Base-by-base conservation (phyloP, 2,329 filamentous ascomycete genomes). In the Catunica adiposa region DNA sequence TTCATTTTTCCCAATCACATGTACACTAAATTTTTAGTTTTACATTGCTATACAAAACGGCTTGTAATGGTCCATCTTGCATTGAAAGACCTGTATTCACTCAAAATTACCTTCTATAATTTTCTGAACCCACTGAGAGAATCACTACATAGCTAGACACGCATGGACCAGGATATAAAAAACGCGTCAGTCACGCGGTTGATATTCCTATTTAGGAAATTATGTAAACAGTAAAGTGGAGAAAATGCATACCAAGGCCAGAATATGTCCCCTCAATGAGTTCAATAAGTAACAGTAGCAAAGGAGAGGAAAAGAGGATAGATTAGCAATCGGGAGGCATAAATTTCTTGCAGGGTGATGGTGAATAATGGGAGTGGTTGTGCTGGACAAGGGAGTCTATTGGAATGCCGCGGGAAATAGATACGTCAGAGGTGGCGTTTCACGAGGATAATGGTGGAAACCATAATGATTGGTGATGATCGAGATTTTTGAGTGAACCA, bases 161-260 rank as follows among this genome's bases (percentile, higher is more conserved):
- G 40, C 40, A 44, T n/a, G 40, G n/a, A n/a, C 14, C 40, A 2
- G 2, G n/a, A 11, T n/a, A 3, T 22, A n/a, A 17, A 8, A 44
- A 44, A 44, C 48, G 48, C 48, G 48, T 51, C 48, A 9, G 22
- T 25, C 9, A 14, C 48, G 48, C 48, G 25, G 25, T 34, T 17
- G 23, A 6, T 17, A 31, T 51, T 37, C 48, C 15, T 51, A 51
- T n/a, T 29, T 51, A 29, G 48, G 48, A 51, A 51, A 31, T 31
- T n/a, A 34, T 17, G 48, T 51, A 51, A 51, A 51, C 48, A 51
- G 31, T 44, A 44, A 44, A 44, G 14, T 44, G n/a, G 40, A 20
- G 9, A 17, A 17, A 44, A 44, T 17, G 20, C 15, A 17, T 17
- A 44, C 15, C 40, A 44, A n/a, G 20, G 8, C 40, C 40, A 44